A percentile compares a stretch with the other conserved stretches of the same genome.
These are phyloP conservation scores for Pythium rhizo-oryzae DNA, from an alignment of 352 stramenopile species.

Conservation along the genomic window DNA sequence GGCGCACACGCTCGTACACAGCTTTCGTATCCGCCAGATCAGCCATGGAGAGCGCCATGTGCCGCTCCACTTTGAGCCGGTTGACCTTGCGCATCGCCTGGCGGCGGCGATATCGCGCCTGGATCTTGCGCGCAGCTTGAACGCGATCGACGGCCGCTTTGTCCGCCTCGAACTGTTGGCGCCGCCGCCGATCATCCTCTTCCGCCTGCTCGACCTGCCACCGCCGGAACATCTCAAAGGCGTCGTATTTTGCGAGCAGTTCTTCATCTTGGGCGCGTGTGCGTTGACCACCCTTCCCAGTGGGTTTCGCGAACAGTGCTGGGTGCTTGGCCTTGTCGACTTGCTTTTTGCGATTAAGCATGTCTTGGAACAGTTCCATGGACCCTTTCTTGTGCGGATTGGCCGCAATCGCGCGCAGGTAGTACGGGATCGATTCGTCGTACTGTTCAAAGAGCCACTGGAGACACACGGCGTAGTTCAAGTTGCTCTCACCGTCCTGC, in stretches of 20 bases:
- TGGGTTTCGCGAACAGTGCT: conserved; percentile 33
- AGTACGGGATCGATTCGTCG: conserved; percentile 60
- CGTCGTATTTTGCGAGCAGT: conserved; percentile 51
- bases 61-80: conserved; percentile 48
- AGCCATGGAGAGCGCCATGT: conserved; percentile 44
- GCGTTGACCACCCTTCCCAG: conserved; percentile 15
- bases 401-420: conserved; percentile 63
- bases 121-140: conserved; percentile 58
- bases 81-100: conserved; percentile 56
- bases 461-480: conserved; percentile 81
- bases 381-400: conserved; percentile 62
- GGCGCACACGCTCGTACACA: conserved; percentile 47
- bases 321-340: conserved; percentile 32
- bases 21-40: conserved; percentile 51
- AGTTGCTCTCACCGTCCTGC: conserved; percentile 54
- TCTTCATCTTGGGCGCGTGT: conserved; percentile 36
- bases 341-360: conserved; percentile 58
- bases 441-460: conserved; percentile 78
- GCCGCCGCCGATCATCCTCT: conserved; percentile 45
- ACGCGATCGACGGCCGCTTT: conserved; percentile 28
- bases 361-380: conserved; percentile 79
- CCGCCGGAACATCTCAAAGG: conserved; percentile 62
- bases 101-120: conserved; percentile 63
- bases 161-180: conserved; percentile 36
- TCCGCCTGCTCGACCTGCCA: conserved; percentile 68